These are phyloP conservation scores for Penicillium sp. DNA, from an alignment of 2,329 filamentous ascomycete species.

Conservation along the genomic window DNA sequence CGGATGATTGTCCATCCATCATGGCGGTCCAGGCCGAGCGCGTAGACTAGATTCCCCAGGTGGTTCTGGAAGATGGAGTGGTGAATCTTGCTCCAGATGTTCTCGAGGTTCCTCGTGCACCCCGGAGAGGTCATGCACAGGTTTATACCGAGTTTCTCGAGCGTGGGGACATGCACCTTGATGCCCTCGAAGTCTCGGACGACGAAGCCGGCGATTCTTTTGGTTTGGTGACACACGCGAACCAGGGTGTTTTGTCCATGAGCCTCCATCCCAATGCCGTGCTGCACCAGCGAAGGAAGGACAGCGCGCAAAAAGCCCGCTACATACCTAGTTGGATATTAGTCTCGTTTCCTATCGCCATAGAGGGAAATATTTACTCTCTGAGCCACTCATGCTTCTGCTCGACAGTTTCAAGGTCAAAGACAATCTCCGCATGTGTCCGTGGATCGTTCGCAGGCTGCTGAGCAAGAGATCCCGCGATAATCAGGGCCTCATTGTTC, in stretches of 20 bases:
- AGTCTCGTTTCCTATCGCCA: too few species aligned
- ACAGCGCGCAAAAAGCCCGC: constrained; percentile 9
- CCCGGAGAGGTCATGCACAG: too few species aligned
- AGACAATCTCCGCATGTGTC: constrained; percentile 23
- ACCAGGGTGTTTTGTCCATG: constrained; percentile 34
- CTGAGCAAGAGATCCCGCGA: constrained; percentile 21
- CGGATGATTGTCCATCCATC: constrained; percentile 21
- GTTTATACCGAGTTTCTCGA: constrained; percentile 8
- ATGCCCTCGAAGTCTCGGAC: constrained; percentile 28
- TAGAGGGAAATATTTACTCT: too few species aligned
- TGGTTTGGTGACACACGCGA: constrained; percentile 19
- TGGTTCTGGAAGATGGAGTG: constrained; percentile 26
- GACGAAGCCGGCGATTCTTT: constrained; percentile 23
- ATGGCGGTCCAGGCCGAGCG: constrained; percentile 15
- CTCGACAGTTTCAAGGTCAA: constrained; percentile 10
- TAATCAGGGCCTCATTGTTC: constrained; percentile 23
- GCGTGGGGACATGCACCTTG: constrained; percentile 15
- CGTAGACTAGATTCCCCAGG: constrained; percentile 12
- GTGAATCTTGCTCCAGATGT: constrained; percentile 26
- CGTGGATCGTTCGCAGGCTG: neutral
- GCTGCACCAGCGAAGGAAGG: constrained; percentile 18
- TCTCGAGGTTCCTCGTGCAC: too few species aligned
- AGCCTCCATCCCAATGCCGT: constrained; percentile 49
- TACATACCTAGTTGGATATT: neutral
- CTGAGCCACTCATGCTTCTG: constrained; percentile 24